Base-by-base conservation (phyloP, 495 filamentous ascomycete genomes). In the Hypoxylon rickii region DNA sequence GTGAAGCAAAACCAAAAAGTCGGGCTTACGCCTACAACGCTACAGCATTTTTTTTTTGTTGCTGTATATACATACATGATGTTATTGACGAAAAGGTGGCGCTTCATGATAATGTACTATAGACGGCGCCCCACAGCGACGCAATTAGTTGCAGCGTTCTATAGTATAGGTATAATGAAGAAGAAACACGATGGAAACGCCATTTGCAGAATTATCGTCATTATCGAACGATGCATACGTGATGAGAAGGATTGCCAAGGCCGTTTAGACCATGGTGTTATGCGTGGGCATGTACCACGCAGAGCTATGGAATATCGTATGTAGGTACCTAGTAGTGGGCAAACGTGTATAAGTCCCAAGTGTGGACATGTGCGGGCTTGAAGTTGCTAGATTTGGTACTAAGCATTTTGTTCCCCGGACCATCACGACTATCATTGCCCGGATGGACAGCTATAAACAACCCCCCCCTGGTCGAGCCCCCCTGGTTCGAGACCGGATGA, bases 111-210 rank as follows among this genome's bases (percentile, higher is more conserved):
- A 58, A 36, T 29, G 24, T 29, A 36, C 6, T 31, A 36, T n/a
- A 36, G 32, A 36, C n/a, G 12, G 3, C 8, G 52, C 53, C 53
- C 59, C 59, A 63, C 59, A 52, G 58, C 52, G 21, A 48, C 13
- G 12, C 47, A 24, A 46, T n/a, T 29, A 42, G 44, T 63, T 53
- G 33, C 24, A 45, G 13, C 21, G 40, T 7, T 53, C 40, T 63
- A 63, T 53, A 58, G 52, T 53, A 63, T 48, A 41, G 12, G 36
- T 61, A 62, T 52, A 52, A 57, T 57, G 52, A 57, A 62, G 52
- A 55, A 53, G 58, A 62, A 52, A 62, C 52, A 62, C 52, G 58
- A 57, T 43, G 47, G 44, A 51, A 49, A 52, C 52, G 52, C 58
- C 52, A 49, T 57, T 56, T 52, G 48, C 43, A 62, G 31, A 36